phyloP scores from a whole-genome alignment of 139 green algal species.

The Picochlorum sp. region DNA sequence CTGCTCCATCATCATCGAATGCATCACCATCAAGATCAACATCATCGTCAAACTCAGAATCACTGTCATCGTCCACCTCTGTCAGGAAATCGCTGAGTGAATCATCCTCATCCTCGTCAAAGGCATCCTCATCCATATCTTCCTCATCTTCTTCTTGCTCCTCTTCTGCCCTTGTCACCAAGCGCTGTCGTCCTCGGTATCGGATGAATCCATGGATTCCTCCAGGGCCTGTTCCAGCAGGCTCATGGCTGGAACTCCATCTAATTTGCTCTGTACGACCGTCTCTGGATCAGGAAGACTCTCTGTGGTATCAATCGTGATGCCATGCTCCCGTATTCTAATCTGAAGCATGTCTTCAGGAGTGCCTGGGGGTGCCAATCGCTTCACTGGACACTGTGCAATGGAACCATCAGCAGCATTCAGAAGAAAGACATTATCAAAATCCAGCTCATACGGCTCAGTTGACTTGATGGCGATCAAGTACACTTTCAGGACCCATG shows the following conservation, averaged over 20 bases:
- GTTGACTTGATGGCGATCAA: not conserved
- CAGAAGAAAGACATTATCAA: slow-evolving; percentile 17
- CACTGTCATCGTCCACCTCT: slow-evolving; percentile 12
- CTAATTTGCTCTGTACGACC: slow-evolving; percentile 3
- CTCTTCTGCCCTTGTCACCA: not conserved
- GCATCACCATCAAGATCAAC: not conserved
- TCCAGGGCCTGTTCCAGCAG: slow-evolving; percentile 3
- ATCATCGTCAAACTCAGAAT: slow-evolving; percentile 13
- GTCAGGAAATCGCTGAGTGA: slow-evolving; percentile 7
- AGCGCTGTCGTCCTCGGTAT: not conserved
- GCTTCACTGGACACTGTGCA: not conserved
- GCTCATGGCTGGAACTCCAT: slow-evolving; percentile 2
- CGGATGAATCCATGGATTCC: not conserved
- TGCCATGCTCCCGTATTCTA: slow-evolving; percentile 8
- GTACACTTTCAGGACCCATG: slow-evolving; percentile 10
- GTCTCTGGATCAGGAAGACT: slow-evolving; percentile 17
- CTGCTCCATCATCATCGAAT: not conserved
- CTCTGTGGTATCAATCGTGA: slow-evolving; percentile 16
- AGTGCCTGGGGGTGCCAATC: slow-evolving; percentile 15
- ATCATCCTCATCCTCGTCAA: slow-evolving; percentile 7
- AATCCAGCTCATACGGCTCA: slow-evolving; percentile 10
- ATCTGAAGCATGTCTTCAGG: slow-evolving; percentile 14
- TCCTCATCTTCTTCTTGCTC: not conserved
- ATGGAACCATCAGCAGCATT: slow-evolving; percentile 15
- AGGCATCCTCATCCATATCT: not conserved